Evolutionary conservation across 495 filamentous ascomycete species (phyloP).

Genomic region (Amphirosellinia nigrospora): DNA sequence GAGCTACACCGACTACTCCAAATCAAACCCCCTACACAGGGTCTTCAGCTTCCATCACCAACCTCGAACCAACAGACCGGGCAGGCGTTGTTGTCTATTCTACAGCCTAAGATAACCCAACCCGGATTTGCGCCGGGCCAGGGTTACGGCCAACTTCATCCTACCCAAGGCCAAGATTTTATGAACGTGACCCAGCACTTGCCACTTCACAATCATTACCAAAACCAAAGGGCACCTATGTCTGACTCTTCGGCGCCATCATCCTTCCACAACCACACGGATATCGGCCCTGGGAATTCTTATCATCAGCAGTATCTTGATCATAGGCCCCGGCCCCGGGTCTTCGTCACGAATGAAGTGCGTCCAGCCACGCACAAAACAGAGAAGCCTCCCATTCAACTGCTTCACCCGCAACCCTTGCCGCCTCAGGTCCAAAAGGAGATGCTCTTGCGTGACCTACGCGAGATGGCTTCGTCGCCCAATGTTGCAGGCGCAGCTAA

Average conservation of each 20-base stretch:
- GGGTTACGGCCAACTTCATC: constrained; percentile 38
- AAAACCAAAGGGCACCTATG: constrained; percentile 41
- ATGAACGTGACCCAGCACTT: constrained; percentile 41
- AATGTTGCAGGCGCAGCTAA: constrained; percentile 17
- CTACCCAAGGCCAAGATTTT: constrained; percentile 51
- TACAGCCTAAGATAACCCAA: constrained; percentile 48
- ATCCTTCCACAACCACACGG: constrained; percentile 48
- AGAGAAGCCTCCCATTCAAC: constrained; percentile 45
- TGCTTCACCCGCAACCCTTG: constrained; percentile 60
- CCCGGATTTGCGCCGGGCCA: constrained; percentile 22
- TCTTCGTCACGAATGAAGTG: constrained; percentile 30
- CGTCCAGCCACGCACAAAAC: constrained; percentile 22
- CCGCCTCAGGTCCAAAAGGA: constrained; percentile 58
- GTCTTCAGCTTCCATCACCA: constrained; percentile 41
- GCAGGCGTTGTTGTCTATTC: constrained; percentile 64
- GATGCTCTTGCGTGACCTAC: constrained; percentile 40
- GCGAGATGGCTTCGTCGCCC: constrained; percentile 32
- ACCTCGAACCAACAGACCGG: constrained; percentile 36
- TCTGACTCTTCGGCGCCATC: constrained; percentile 50
- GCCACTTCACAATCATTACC: constrained; percentile 44
- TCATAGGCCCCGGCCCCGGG: constrained; percentile 36
- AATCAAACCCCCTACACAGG: constrained; percentile 59
- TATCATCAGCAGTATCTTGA: constrained; percentile 32
- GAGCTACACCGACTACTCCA: constrained; percentile 70
- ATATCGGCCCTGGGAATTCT: constrained; percentile 28